Evolutionary conservation across 2,329 filamentous ascomycete species (phyloP).

Genomic region (Biscogniauxia mediterranea): DNA sequence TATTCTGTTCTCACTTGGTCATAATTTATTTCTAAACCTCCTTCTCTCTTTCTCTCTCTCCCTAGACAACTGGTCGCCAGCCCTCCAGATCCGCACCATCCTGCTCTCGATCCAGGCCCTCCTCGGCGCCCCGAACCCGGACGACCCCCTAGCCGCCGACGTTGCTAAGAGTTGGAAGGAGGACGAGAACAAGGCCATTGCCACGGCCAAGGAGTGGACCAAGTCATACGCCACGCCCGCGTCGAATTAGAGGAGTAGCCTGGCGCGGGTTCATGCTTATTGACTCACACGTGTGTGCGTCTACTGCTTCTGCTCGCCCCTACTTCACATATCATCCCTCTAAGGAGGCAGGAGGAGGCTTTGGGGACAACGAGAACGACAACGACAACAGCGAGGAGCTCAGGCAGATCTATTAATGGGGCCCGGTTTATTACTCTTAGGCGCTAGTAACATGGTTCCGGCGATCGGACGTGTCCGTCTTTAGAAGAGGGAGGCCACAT

Average conservation of each 20-base stretch:
- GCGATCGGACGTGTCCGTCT: neutral
- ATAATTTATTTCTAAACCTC: neutral
- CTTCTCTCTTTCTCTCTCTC: slow-evolving; percentile 11
- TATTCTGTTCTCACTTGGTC: neutral
- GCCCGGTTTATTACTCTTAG: neutral
- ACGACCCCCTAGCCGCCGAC: slow-evolving; percentile 96
- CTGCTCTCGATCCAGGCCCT: slow-evolving; percentile 98
- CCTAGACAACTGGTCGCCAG: slow-evolving; percentile 95
- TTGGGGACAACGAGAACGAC: no score
- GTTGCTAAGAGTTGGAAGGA: slow-evolving; percentile 99
- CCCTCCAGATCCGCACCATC: slow-evolving; percentile 95
- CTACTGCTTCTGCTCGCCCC: neutral
- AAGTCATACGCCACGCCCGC: slow-evolving; percentile 68
- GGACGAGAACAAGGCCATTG: slow-evolving; percentile 87
- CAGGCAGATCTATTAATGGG: neutral
- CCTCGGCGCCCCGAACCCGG: slow-evolving; percentile 92
- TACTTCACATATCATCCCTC: neutral
- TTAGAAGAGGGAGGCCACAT: neutral
- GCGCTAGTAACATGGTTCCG: neutral
- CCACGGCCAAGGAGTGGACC: slow-evolving; percentile 91
- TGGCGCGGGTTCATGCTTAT: slow-evolving; percentile 12
- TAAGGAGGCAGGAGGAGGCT: neutral
- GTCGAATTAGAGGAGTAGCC: slow-evolving; percentile 23
- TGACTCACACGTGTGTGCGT: neutral
- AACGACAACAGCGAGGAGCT: neutral